phyloP scores from a whole-genome alignment of 768 basidiomycete genomes.

The Boletus edulis region DNA sequence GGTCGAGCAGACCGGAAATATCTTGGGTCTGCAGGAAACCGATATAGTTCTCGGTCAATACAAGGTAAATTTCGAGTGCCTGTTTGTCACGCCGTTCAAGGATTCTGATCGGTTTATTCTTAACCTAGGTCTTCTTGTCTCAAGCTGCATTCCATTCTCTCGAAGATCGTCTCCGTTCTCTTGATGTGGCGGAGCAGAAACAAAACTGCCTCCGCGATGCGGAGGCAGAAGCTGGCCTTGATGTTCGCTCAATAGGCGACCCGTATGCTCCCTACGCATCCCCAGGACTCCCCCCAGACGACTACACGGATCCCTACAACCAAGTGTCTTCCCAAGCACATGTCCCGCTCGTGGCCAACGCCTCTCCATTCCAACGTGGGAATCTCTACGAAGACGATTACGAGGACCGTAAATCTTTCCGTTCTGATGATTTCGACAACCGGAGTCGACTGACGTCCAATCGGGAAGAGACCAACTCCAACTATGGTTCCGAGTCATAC shows the following conservation, averaged over 20 bases:
- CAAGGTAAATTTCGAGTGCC: slow-evolving; percentile 54
- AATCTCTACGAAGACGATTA: slow-evolving; percentile 77
- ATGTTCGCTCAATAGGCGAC: slow-evolving; percentile 54
- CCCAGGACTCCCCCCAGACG: slow-evolving; percentile 44
- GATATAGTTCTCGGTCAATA: slow-evolving; percentile 82
- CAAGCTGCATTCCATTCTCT: slow-evolving; percentile 83
- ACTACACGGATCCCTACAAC: slow-evolving; percentile 52
- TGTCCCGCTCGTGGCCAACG: slow-evolving; percentile 80
- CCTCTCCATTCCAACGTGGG: slow-evolving; percentile 77
- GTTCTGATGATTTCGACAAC: slow-evolving; percentile 77
- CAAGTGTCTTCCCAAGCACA: slow-evolving; percentile 57
- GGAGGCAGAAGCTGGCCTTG: slow-evolving; percentile 68
- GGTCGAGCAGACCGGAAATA: slow-evolving; percentile 55
- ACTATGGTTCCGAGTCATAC: slow-evolving; percentile 89
- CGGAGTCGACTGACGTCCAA: slow-evolving; percentile 76
- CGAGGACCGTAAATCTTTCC: slow-evolving; percentile 70
- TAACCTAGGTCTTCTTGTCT: slow-evolving; percentile 77
- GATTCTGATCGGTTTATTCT: slow-evolving; percentile 2
- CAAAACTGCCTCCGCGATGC: slow-evolving; percentile 74
- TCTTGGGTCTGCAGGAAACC: slow-evolving; percentile 56
- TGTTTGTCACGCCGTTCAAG: background rate
- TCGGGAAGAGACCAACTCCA: slow-evolving; percentile 74
- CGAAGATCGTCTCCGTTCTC: slow-evolving; percentile 83
- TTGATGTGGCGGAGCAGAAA: slow-evolving; percentile 85
- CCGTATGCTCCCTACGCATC: slow-evolving; percentile 77